Base-by-base conservation (phyloP, 371 early-diverging fungal species). In the Mortierella sp. region DNA sequence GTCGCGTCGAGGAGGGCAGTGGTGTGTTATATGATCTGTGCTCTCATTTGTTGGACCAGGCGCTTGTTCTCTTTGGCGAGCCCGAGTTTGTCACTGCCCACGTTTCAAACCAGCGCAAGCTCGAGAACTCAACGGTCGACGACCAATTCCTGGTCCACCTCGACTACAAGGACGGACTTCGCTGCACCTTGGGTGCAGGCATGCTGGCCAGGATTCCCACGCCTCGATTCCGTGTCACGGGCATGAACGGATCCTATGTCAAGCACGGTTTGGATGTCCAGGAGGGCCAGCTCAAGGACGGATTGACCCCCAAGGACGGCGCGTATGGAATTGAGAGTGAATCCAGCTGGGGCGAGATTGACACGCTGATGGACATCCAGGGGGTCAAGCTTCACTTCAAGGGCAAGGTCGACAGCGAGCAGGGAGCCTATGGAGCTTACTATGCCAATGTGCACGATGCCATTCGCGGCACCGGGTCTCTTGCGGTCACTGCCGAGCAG, bases 1-100 rank as follows among this genome's bases (percentile, higher is more conserved):
- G 75, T 31, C 75, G 86, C 26, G 92, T 91, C 69, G 88, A 89
- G 24, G 93, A 93, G 48, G 95, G 95, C 19, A 89, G 92, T 44
- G 95, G 95, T 43, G 92, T 95, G 74, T 88, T 96, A 4, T 96
- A 93, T 71, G 96, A 96, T 77, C 83, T 96, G 9, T 95, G 94
- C 44, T 92, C 95, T 8, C 96, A 96, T 73, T 83, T 96, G 86
- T 90, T 96, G 71, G 95, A 96, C 82, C 96, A 96, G 90, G 91
- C 93, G 0, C 82, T 95, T 26, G 84, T 86, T 26, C 88, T 95
- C 70, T 93, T 95, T 80, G 96, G 96, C 40, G 89, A 89, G 51
- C 96, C 96, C 6, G 88, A 91, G 73, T 89, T 90, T 31, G 81
- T 96, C 6, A 91, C 88, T 67, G 94, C 93, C 16, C 89, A 89